Conservation (phyloP, 1,139 yeast species). For the Citeromyces hawaiiensis region DNA sequence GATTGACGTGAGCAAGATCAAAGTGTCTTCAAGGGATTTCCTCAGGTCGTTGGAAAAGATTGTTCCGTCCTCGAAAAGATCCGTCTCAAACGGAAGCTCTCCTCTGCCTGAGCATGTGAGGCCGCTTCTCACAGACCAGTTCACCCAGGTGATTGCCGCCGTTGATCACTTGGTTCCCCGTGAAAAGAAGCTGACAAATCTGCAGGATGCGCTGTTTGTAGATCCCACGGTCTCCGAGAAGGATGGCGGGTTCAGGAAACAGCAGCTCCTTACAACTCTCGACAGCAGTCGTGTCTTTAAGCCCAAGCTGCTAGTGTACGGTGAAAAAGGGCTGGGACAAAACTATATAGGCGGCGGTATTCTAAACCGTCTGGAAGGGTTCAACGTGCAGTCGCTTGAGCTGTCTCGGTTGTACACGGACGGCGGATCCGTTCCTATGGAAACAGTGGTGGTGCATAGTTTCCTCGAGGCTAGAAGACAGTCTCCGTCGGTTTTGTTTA, state of each 20-base stretch:
- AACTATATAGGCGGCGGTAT: slow-evolving; percentile 78
- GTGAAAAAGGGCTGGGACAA: slow-evolving; percentile 79
- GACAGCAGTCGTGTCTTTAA: slow-evolving; percentile 63
- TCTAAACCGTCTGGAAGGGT: slow-evolving; percentile 76
- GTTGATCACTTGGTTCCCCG: slow-evolving; percentile 54
- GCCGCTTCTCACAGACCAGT: slow-evolving; percentile 43
- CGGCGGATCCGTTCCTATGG: slow-evolving; percentile 47
- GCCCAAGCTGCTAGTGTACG: slow-evolving; percentile 69
- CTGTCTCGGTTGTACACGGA: slow-evolving; percentile 71
- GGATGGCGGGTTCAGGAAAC: slow-evolving; percentile 61
- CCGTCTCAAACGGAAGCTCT: slow-evolving; percentile 59
- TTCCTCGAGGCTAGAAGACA: slow-evolving; percentile 85
- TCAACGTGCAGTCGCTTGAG: slow-evolving; percentile 79
- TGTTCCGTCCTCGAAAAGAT: slow-evolving; percentile 85
- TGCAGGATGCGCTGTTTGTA: slow-evolving; percentile 60
- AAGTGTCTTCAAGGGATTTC: slow-evolving; percentile 77
- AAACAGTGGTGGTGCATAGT: slow-evolving; percentile 72
- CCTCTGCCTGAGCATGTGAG: slow-evolving; percentile 67
- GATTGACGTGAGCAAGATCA: slow-evolving; percentile 60
- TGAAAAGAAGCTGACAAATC: slow-evolving; percentile 38
- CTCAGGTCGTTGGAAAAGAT: slow-evolving; percentile 78
- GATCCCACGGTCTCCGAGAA: slow-evolving; percentile 33
- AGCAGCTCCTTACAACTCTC: slow-evolving; percentile 42
- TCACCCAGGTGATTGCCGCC: slow-evolving; percentile 30
- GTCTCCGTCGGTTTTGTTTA: slow-evolving; percentile 74